Evolutionary conservation across 2,329 filamentous ascomycete species (phyloP), one percentile per base, ranked within the genome.

Genomic region (Pseudonectria foliicola): DNA sequence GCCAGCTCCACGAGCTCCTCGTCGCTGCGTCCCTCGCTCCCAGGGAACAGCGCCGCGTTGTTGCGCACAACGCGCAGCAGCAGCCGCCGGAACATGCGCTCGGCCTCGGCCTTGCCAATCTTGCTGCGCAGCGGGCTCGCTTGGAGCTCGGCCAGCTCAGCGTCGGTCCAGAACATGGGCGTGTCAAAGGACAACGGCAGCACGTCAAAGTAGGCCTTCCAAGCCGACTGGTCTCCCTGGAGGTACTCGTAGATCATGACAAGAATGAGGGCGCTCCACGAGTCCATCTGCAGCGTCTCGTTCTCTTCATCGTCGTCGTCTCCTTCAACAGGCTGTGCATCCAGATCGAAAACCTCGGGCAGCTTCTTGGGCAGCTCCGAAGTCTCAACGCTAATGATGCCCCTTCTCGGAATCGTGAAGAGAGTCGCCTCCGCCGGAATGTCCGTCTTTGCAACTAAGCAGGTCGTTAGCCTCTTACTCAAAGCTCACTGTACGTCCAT

Each of bases 161-260:
- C 62, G 1, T 72, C 65, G 2, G 73, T 67, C 89, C 89, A 95
- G 63, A 89, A 95, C 84, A 95, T 95, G 45, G 90, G 73, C 3
- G 86, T 93, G 56, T 92, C 77, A 53, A 95, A 95, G 2, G 63
- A 52, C 5, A 54, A 47, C 1, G 87, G 87, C 5, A 95, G 69
- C 13, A 94, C 68, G 38, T 79, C 71, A 46, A 94, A 79, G 59
- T 95, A 95, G 0, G 79, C 70, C 44, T 77, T 75, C 88, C 88
- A 95, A 7, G 61, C 63, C 1, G 87, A 93, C 1, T 47, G 62
- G 40, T 49, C 64, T 32, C 59, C 78, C 56, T 58, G 79, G 7
- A 78, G 60, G 36, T 68, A 70, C 62, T 95, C 87, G 60, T 86
- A 85, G 33, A 93, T 74, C 73, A 95, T 79, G 42, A 84, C 73